Evolutionary conservation across 352 stramenopile genomes (phyloP), one percentile per base, ranked within the genome.

Genomic region (Phytophthora vignae): DNA sequence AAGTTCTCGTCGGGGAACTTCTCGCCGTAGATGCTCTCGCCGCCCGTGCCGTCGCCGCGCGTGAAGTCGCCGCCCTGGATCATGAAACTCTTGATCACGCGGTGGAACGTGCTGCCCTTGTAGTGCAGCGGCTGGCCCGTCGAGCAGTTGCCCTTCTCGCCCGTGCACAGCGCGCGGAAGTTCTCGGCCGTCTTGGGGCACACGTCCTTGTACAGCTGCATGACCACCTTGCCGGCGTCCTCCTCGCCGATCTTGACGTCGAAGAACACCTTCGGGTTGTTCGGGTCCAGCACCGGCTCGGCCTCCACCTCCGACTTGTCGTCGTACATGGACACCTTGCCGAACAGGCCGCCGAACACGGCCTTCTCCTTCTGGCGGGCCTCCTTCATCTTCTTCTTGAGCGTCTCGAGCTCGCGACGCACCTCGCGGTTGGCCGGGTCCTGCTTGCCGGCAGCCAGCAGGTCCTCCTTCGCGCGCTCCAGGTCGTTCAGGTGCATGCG

Each of bases 1-100:
- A 99, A 99, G 87, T 99, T 99, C 82, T 99, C 97, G 81, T 99
- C 97, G 42, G 83, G 87, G 83, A 98, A 98, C 76, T 98, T 98
- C 69, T 98, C 91, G 55, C 93, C 94, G 76, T 96, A 98, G 48
- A 96, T 96, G 74, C 85, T 94, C 55, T 99, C 98, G 58, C 97
- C 97, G 56, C 97, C 97, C 48, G 92, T 98, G 69, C 98, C 97
- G 71, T 99, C 98, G 44, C 93, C 91, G 60, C 91, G 75, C 38
- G 97, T 99, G 75, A 99, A 99, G 81, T 99, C 97, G 21, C 97
- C 96, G 54, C 97, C 97, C 79, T 99, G 94, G 62, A 94, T 90
- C 94, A 97, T 98, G 64, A 98, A 98, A 73, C 90, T 88, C 60
- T 96, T 98, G 83, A 99, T 99, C 40, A 99, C 95, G 44, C 98